These are phyloP conservation scores for Penicillium cataractarum DNA, from an alignment of 495 filamentous ascomycete species.

Conservation along the genomic window DNA sequence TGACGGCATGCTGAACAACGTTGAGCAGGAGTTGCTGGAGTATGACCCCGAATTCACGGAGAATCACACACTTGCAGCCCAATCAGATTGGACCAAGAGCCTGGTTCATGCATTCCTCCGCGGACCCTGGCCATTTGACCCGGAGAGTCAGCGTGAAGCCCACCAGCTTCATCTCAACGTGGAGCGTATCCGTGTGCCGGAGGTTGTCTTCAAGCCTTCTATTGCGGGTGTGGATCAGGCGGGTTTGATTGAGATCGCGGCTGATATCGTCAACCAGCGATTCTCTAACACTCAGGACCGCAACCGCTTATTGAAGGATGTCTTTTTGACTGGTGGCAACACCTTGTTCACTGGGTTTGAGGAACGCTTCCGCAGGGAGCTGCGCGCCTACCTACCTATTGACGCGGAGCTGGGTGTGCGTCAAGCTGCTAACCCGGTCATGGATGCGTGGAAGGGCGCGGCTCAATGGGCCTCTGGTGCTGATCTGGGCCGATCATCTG, in stretches of 20 bases:
- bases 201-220: slow-evolving; percentile 92
- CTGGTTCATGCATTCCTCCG: slow-evolving; percentile 86
- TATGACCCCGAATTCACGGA: slow-evolving; percentile 89
- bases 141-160: slow-evolving; percentile 74
- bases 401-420: slow-evolving; percentile 67
- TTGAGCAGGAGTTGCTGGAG: slow-evolving; percentile 82
- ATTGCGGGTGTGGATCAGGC: slow-evolving; percentile 96
- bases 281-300: slow-evolving; percentile 61
- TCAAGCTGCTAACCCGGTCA: slow-evolving; percentile 68
- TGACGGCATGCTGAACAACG: slow-evolving; percentile 63
- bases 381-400: slow-evolving; percentile 71
- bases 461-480: slow-evolving; percentile 69
- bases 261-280: slow-evolving; percentile 80
- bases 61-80: slow-evolving; percentile 86
- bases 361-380: slow-evolving; percentile 72
- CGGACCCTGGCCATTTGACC: slow-evolving; percentile 84
- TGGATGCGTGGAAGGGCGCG: slow-evolving; percentile 93
- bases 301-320: slow-evolving; percentile 72
- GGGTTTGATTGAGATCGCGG: slow-evolving; percentile 85
- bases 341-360: slow-evolving; percentile 86
- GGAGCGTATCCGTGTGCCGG: slow-evolving; percentile 93
- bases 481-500: slow-evolving; percentile 40
- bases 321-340: slow-evolving; percentile 95
- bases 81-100: slow-evolving; percentile 90
- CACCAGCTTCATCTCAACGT: slow-evolving; percentile 95